Conservation (phyloP, 306 rosid species). For the Phaseolus lunatus region DNA sequence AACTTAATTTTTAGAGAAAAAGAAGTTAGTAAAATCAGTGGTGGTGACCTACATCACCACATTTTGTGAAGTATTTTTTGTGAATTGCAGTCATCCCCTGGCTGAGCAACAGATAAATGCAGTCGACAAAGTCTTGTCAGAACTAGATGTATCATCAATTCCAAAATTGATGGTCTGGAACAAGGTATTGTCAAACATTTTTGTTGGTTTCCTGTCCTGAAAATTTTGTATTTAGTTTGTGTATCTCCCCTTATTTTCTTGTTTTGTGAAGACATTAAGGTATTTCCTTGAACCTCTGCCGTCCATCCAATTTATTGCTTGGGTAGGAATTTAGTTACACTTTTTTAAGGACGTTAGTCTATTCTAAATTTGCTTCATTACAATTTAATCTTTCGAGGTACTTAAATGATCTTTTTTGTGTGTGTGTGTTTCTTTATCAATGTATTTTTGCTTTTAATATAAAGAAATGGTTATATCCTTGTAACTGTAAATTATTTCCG, state of each 20-base stretch:
- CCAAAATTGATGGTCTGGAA: conserved; percentile 98
- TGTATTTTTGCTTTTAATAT: not conserved
- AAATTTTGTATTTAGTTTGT: conserved; percentile 6
- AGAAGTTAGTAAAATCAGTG: not conserved
- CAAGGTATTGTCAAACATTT: conserved; percentile 61
- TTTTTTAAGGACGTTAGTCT: conserved; percentile 21
- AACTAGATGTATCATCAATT: conserved; percentile 77
- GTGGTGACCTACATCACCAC: conserved; percentile 17
- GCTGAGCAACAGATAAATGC: conserved; percentile 96
- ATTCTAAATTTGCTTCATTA: not conserved
- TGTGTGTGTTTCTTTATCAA: not conserved
- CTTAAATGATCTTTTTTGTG: not conserved
- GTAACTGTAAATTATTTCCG: not conserved
- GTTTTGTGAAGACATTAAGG: conserved; percentile 14
- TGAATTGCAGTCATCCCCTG: conserved; percentile 85
- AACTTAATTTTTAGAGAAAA: conserved; percentile 29
- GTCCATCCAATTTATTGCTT: conserved; percentile 20
- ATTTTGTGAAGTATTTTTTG: conserved; percentile 49
- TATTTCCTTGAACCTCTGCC: not conserved
- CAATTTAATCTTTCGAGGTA: not conserved
- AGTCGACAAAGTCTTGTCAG: conserved; percentile 90
- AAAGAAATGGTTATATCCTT: conserved; percentile 12
- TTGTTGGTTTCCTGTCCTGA: conserved; percentile 7
- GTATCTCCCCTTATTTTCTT: conserved; percentile 16
- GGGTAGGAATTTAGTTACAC: not conserved